Evolutionary conservation across 2,329 filamentous ascomycete species (phyloP).

Genomic region (Juglanconis sp.): DNA sequence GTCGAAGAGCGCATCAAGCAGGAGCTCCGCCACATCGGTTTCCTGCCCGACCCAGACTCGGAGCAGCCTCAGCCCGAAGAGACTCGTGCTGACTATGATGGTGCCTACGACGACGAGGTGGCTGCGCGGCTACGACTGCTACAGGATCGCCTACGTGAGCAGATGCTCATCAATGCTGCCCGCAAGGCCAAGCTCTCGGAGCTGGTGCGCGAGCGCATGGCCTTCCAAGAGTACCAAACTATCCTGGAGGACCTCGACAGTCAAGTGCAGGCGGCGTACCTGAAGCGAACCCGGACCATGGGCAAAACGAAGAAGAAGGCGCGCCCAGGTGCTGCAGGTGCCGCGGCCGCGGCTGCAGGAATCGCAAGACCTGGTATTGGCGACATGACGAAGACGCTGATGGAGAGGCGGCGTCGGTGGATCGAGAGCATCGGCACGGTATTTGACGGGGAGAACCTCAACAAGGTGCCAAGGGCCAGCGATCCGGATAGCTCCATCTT

Average conservation of each 20-base stretch:
- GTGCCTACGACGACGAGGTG: slow-evolving; percentile 90
- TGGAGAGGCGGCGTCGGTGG: slow-evolving; percentile 89
- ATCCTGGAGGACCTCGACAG: slow-evolving; percentile 95
- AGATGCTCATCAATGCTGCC: slow-evolving; percentile 84
- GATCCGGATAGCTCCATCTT: slow-evolving; percentile 72
- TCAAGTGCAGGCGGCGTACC: slow-evolving; percentile 91
- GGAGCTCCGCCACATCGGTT: slow-evolving; percentile 86
- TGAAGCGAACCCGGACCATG: slow-evolving; percentile 91
- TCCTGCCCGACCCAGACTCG: slow-evolving; percentile 55
- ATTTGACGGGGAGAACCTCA: slow-evolving; percentile 77
- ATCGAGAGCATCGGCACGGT: slow-evolving; percentile 87
- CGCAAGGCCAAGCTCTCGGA: slow-evolving; percentile 84
- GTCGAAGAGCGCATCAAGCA: slow-evolving; percentile 89
- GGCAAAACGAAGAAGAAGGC: slow-evolving; percentile 93
- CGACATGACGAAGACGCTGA: slow-evolving; percentile 83
- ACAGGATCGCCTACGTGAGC: slow-evolving; percentile 76
- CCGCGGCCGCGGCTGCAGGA: slow-evolving; percentile 54
- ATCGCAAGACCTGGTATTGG: slow-evolving; percentile 79
- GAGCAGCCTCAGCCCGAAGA: slow-evolving; percentile 14
- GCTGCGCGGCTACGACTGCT: slow-evolving; percentile 83
- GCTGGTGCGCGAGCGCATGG: slow-evolving; percentile 87
- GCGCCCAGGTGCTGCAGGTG: slow-evolving; percentile 66
- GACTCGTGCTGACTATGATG: slow-evolving; percentile 70
- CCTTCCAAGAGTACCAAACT: slow-evolving; percentile 92
- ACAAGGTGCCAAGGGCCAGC: slow-evolving; percentile 63